These are phyloP conservation scores for Penicillium maclennaniae DNA, from an alignment of 495 filamentous ascomycete species.

Conservation along the genomic window DNA sequence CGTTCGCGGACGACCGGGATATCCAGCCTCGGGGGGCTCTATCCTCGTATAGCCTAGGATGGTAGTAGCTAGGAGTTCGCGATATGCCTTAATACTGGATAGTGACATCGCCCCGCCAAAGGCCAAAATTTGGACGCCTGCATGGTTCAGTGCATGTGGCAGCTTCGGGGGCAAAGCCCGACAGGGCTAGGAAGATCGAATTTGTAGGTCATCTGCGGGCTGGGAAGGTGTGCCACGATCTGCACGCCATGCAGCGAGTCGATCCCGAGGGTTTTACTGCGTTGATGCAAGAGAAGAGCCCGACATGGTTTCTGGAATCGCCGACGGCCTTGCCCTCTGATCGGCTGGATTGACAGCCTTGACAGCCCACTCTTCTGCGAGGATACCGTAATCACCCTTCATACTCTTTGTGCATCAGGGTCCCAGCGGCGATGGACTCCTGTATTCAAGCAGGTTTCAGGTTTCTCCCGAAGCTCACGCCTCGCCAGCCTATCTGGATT, in stretches of 20 bases:
- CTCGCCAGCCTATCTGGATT: not conserved
- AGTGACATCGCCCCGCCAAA: not conserved
- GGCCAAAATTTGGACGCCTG: not conserved
- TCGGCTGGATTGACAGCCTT: constrained; percentile 1
- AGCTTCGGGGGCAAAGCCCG: constrained; percentile 2
- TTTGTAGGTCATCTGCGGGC: constrained; percentile 33
- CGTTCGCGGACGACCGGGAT: not conserved
- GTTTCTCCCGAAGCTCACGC: not conserved
- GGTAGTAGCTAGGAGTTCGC: not conserved
- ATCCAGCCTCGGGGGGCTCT: not conserved
- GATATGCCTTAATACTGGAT: not conserved
- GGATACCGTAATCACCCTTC: not conserved
- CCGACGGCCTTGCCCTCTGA: not conserved
- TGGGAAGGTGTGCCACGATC: constrained; percentile 23
- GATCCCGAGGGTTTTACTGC: constrained; percentile 4
- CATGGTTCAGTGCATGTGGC: constrained; percentile 17
- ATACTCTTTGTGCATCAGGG: not conserved
- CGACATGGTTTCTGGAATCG: constrained; percentile 4
- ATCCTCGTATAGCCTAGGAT: not conserved
- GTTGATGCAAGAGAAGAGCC: constrained; percentile 4
- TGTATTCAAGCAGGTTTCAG: constrained; percentile 10
- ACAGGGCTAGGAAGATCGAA: constrained; percentile 11
- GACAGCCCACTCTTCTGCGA: not conserved
- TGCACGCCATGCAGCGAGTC: constrained; percentile 16
- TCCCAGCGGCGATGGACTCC: constrained; percentile 3